Percentiles rank a stretch among this genome's conserved stretches.
phyloP scores from a whole-genome alignment of 768 basidiomycete genomes.

The Trichaptum fuscoviolaceum region DNA sequence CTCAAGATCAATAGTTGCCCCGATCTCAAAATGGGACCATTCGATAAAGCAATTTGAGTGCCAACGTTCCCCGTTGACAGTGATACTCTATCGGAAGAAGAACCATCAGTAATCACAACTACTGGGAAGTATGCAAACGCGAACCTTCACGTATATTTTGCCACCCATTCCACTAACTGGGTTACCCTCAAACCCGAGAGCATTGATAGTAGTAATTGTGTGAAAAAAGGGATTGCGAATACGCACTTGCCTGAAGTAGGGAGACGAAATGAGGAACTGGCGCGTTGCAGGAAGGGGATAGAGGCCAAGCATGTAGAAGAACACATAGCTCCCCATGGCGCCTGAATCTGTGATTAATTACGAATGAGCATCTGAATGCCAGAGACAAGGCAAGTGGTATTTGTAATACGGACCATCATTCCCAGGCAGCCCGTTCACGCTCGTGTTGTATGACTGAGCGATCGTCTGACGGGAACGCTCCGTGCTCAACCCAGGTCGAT shows the following conservation, averaged over 20 bases:
- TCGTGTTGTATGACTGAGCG: constrained; percentile 19
- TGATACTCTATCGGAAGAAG: constrained; percentile 57
- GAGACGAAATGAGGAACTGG: constrained; percentile 7
- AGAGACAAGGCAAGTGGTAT: background rate
- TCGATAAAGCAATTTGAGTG: constrained; percentile 10
- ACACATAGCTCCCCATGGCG: constrained; percentile 60
- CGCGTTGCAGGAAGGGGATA: constrained; percentile 37
- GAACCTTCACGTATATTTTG: constrained; percentile 56
- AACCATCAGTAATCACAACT: constrained; percentile 53
- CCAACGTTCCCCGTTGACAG: constrained; percentile 42
- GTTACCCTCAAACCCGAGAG: constrained; percentile 5
- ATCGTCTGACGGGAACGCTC: background rate
- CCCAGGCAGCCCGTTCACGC: constrained; percentile 61
- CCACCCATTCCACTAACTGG: constrained; percentile 4
- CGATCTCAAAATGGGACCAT: constrained; percentile 2
- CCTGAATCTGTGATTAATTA: constrained; percentile 37
- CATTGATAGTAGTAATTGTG: constrained; percentile 63
- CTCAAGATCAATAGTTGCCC: constrained; percentile 7
- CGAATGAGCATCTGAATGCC: background rate
- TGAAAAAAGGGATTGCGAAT: constrained; percentile 30
- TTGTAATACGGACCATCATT: constrained; percentile 43
- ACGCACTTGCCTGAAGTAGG: constrained; percentile 4
- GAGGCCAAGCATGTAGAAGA: constrained; percentile 61
- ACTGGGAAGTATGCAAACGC: constrained; percentile 57
- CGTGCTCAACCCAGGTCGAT: constrained; percentile 35